These are phyloP conservation scores for Epichloe gansuensis DNA, from an alignment of 2,329 filamentous ascomycete genomes.

Conservation along the genomic window DNA sequence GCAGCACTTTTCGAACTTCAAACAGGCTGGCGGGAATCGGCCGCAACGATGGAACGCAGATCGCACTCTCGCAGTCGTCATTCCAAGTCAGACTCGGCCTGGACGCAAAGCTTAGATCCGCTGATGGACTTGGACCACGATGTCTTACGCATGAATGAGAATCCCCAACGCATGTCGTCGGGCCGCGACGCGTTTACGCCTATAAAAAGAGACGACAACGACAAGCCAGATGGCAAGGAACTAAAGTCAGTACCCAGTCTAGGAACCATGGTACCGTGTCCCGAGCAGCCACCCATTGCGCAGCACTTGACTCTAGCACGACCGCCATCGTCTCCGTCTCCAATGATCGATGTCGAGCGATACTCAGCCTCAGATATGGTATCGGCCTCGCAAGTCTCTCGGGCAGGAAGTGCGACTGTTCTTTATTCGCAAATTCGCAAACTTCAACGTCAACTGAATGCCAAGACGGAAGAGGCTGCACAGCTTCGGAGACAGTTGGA, in stretches of 20 bases:
- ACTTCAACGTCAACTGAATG: slow-evolving; percentile 35
- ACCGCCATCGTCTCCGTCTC: slow-evolving; percentile 20
- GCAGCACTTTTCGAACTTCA: slow-evolving; percentile 37
- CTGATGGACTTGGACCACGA: not conserved
- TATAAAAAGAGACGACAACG: not conserved
- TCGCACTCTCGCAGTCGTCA: not conserved
- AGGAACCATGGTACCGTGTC: slow-evolving; percentile 26
- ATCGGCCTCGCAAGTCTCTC: slow-evolving; percentile 1
- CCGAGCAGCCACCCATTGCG: slow-evolving; percentile 26
- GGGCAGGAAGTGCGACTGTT: slow-evolving; percentile 18
- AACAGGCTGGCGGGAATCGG: not conserved
- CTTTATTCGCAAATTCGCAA: slow-evolving; percentile 37
- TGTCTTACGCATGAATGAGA: not conserved
- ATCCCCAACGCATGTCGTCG: not conserved
- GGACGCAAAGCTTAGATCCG: not conserved
- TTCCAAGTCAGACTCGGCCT: slow-evolving; percentile 6
- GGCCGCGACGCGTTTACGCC: not conserved
- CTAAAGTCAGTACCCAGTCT: slow-evolving; percentile 17
- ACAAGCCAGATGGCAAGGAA: not conserved
- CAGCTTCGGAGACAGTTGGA: slow-evolving; percentile 35
- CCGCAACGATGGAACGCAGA: not conserved
- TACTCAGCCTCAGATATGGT: not conserved
- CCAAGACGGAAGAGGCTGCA: slow-evolving; percentile 31
- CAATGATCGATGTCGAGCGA: not conserved
- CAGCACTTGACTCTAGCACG: slow-evolving; percentile 25